Conservation (phyloP, 371 early-diverging fungal genomes). For the Apophysomyces ossiformis region DNA sequence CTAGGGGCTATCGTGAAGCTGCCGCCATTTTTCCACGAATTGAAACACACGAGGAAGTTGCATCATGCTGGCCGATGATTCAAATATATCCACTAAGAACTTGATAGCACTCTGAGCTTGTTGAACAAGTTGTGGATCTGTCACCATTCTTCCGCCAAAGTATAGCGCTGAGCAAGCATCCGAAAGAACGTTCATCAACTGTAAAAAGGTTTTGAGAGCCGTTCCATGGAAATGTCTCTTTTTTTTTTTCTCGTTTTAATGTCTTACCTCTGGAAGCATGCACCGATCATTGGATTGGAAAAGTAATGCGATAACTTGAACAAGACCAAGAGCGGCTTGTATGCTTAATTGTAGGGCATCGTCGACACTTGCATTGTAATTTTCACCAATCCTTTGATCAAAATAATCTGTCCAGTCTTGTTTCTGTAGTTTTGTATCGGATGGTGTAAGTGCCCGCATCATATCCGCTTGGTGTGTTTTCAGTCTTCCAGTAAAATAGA, state of each 20-base stretch:
- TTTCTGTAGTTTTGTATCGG: constrained; percentile 5
- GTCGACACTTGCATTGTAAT: constrained; percentile 20
- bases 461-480: constrained; percentile 30
- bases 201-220: background rate
- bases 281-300: constrained; percentile 28
- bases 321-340: constrained; percentile 31
- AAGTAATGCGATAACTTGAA: constrained; percentile 22
- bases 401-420: constrained; percentile 32
- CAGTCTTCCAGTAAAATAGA: constrained; percentile 32
- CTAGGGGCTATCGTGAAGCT: background rate
- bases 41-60: constrained; percentile 3
- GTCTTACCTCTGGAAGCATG: constrained; percentile 26
- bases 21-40: background rate
- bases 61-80: constrained; percentile 1
- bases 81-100: constrained; percentile 3
- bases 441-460: constrained; percentile 22
- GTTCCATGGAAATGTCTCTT: background rate
- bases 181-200: constrained; percentile 30
- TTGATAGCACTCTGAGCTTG: constrained; percentile 1
- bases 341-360: constrained; percentile 25
- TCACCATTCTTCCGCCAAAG: constrained; percentile 33
- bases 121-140: constrained; percentile 7
- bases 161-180: constrained; percentile 35
- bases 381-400: background rate
- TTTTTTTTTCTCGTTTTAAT: background rate